phyloP scores from a whole-genome alignment of 2,329 filamentous ascomycete species.

The Cryphonectria nitschkei region DNA sequence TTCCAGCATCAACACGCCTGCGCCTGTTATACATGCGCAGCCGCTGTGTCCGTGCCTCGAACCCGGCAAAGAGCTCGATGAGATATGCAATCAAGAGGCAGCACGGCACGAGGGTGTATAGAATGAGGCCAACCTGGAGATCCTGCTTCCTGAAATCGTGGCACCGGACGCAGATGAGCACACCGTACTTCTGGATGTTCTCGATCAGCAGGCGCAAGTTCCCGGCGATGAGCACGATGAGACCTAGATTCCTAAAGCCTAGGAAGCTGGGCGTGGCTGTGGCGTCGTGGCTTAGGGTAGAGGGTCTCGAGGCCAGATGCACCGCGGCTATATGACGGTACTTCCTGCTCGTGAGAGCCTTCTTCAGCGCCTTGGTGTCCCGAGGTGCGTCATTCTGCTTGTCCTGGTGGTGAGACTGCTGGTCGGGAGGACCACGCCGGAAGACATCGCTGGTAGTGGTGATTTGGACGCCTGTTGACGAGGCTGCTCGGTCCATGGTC shows the following conservation, averaged over 20 bases:
- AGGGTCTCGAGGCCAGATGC: constrained; percentile 72
- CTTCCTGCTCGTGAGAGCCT: constrained; percentile 55
- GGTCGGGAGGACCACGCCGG: constrained; percentile 18
- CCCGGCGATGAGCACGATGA: constrained; percentile 87
- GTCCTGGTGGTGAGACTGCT: background rate
- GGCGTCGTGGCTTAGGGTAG: constrained; percentile 85
- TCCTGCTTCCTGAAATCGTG: constrained; percentile 86
- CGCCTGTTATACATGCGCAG: constrained; percentile 11
- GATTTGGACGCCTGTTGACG: constrained; percentile 24
- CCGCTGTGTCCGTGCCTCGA: constrained; percentile 71
- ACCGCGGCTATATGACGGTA: constrained; percentile 93
- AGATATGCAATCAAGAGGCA: constrained; percentile 89
- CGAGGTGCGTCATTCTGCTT: constrained; percentile 5
- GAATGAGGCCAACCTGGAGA: constrained; percentile 71
- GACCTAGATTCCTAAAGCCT: constrained; percentile 95
- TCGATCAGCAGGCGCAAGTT: constrained; percentile 95
- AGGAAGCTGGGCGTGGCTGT: constrained; percentile 78
- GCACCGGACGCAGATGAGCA: constrained; percentile 88
- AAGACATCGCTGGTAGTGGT: constrained; percentile 9
- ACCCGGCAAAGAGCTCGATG: constrained; percentile 83
- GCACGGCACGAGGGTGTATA: constrained; percentile 87
- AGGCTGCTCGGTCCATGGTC: constrained; percentile 25
- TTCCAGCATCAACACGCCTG: background rate
- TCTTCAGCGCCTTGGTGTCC: constrained; percentile 39
- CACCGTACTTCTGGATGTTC: constrained; percentile 97